Percentiles rank a stretch among this genome's conserved stretches.
Conservation (phyloP, 1,284 basidiomycete genomes). For the Ganoderma multipileum region DNA sequence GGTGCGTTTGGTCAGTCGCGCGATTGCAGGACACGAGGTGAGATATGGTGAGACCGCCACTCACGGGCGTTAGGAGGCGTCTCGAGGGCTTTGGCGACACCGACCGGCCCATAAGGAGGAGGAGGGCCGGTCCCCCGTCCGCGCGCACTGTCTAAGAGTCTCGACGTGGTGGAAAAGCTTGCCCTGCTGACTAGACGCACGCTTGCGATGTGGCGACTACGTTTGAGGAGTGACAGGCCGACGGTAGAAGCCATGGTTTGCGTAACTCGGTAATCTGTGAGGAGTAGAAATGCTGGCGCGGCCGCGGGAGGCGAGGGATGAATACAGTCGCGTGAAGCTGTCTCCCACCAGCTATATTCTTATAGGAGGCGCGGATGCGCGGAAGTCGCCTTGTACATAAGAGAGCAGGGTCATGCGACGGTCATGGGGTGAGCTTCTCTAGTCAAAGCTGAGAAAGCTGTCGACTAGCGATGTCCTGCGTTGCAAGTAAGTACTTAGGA, state of each 20-base stretch:
- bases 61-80: slow-evolving; percentile 38
- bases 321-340: neutral
- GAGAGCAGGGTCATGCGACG: slow-evolving; percentile 26
- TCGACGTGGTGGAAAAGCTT: slow-evolving; percentile 22
- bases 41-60: slow-evolving; percentile 2
- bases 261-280: neutral
- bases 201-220: neutral
- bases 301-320: neutral
- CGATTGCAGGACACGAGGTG: neutral
- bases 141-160: slow-evolving; percentile 23
- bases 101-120: slow-evolving; percentile 65
- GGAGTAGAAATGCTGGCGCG: neutral
- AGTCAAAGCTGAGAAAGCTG: slow-evolving; percentile 4
- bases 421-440: slow-evolving; percentile 22
- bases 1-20: neutral
- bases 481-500: neutral
- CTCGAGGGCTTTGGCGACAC: slow-evolving; percentile 64
- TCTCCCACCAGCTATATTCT: slow-evolving; percentile 8
- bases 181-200: slow-evolving; percentile 5
- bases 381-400: slow-evolving; percentile 9
- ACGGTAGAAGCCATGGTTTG: slow-evolving; percentile 17
- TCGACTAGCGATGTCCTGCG: neutral
- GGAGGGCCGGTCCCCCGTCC: slow-evolving; percentile 38
- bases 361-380: slow-evolving; percentile 11
- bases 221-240: slow-evolving; percentile 7